Evolutionary conservation across 2,329 filamentous ascomycete species (phyloP).

Genomic region (Sporothrix brasiliensis): DNA sequence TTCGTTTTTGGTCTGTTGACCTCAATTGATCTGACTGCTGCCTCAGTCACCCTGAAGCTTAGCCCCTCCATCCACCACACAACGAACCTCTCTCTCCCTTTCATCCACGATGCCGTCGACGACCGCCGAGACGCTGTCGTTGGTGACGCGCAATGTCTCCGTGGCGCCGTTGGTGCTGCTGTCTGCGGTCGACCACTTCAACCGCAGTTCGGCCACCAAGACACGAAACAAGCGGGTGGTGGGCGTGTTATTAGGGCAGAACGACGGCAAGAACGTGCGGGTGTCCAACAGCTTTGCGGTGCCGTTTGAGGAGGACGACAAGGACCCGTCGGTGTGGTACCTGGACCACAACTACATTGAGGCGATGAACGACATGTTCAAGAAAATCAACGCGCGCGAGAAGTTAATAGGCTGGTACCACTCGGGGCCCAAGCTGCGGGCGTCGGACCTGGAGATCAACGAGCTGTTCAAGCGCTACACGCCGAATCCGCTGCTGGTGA

Average conservation of each 20-base stretch:
- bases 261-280: conserved; percentile 92
- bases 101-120: conserved; percentile 79
- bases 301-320: conserved; percentile 98
- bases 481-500: conserved; percentile 91
- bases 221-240: conserved; percentile 84
- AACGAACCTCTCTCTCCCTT: too few relatives aligned
- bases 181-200: conserved; percentile 97
- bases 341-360: conserved; percentile 99
- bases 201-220: conserved; percentile 85
- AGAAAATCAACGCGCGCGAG: conserved; percentile 98
- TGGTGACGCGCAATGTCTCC: conserved; percentile 92
- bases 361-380: conserved; percentile 99
- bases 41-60: too few relatives aligned
- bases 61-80: neutral
- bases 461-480: conserved; percentile 99
- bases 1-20: neutral
- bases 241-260: conserved; percentile 91
- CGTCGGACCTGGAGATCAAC: conserved; percentile 98
- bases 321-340: conserved; percentile 98
- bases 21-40: conserved; percentile 1
- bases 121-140: conserved; percentile 91
- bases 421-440: conserved; percentile 93
- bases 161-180: conserved; percentile 97
- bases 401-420: conserved; percentile 99
- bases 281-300: conserved; percentile 99